Percentiles rank a stretch among this genome's conserved stretches.
phyloP scores from a whole-genome alignment of 257 asterid species.

The Solanum paucissectum region DNA sequence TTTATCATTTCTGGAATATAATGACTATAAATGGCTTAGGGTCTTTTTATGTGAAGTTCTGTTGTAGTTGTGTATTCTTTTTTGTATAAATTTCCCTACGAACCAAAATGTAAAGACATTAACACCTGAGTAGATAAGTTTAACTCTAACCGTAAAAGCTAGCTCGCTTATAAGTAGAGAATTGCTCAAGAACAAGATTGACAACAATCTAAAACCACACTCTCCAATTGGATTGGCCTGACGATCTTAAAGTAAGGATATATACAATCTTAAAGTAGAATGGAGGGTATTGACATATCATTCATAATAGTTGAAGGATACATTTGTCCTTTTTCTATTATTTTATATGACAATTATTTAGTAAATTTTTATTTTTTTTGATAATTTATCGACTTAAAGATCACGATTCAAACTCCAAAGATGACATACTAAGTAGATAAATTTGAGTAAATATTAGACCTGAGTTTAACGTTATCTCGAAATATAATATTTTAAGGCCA shows the following conservation, averaged over 20 bases:
- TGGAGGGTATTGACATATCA: fast-evolving
- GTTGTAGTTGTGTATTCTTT: neutral
- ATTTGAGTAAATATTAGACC: too few relatives aligned
- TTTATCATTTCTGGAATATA: neutral
- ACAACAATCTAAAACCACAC: neutral
- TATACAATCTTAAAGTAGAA: too few relatives aligned
- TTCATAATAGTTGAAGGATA: too few relatives aligned
- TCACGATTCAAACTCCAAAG: neutral
- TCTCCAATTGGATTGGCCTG: neutral
- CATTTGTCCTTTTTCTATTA: too few relatives aligned
- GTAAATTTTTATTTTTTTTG: fast-evolving
- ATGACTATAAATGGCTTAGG: neutral
- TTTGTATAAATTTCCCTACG: neutral
- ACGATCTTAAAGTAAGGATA: too few relatives aligned
- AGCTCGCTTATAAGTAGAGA: too few relatives aligned
- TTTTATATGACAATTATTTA: too few relatives aligned
- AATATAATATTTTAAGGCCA: neutral
- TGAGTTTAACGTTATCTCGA: neutral
- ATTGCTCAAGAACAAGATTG: too few relatives aligned
- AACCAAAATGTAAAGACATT: too few relatives aligned
- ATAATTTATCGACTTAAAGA: neutral
- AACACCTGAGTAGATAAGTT: too few relatives aligned
- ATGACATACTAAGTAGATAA: neutral
- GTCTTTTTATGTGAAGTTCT: neutral
- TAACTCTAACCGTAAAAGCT: fast-evolving